phyloP scores from a whole-genome alignment of 2,329 filamentous ascomycete species.

The Colletotrichum brevisporum region DNA sequence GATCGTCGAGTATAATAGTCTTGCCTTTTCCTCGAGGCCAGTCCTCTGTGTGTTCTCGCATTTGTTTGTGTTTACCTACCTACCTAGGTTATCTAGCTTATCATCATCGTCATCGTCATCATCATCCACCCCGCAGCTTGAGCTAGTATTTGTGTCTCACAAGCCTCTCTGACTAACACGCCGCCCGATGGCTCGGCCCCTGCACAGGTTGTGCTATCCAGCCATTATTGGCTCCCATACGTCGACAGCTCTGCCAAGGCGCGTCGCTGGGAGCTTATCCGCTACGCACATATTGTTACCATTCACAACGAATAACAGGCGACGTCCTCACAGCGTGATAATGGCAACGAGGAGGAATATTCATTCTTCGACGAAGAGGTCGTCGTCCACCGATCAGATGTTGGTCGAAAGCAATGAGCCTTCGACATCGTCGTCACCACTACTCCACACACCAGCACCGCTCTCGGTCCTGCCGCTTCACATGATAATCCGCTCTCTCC shows the following conservation, averaged over 20 bases:
- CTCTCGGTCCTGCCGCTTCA: slow-evolving; percentile 77
- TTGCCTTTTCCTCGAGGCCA: not conserved
- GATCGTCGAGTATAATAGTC: slow-evolving; percentile 12
- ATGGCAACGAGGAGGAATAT: slow-evolving; percentile 44
- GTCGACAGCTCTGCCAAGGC: not conserved
- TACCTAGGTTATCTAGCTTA: not conserved
- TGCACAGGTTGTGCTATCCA: not conserved
- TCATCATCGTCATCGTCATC: not conserved
- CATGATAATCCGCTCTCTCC: slow-evolving; percentile 77
- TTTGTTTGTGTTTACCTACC: not conserved
- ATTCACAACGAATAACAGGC: not conserved
- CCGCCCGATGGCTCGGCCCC: slow-evolving; percentile 12
- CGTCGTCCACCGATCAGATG: slow-evolving; percentile 42
- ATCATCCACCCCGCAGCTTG: not conserved
- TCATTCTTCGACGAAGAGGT: slow-evolving; percentile 45
- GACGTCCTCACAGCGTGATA: not conserved
- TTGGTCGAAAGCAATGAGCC: slow-evolving; percentile 8
- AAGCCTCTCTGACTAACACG: not conserved
- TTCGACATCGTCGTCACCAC: not conserved
- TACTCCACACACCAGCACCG: slow-evolving; percentile 51
- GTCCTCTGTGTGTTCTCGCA: not conserved
- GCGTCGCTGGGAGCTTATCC: not conserved
- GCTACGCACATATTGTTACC: not conserved
- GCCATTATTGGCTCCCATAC: not conserved
- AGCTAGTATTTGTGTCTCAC: not conserved